Conservation (phyloP, 2,329 filamentous ascomycete genomes). For the Gremmenia infestans region DNA sequence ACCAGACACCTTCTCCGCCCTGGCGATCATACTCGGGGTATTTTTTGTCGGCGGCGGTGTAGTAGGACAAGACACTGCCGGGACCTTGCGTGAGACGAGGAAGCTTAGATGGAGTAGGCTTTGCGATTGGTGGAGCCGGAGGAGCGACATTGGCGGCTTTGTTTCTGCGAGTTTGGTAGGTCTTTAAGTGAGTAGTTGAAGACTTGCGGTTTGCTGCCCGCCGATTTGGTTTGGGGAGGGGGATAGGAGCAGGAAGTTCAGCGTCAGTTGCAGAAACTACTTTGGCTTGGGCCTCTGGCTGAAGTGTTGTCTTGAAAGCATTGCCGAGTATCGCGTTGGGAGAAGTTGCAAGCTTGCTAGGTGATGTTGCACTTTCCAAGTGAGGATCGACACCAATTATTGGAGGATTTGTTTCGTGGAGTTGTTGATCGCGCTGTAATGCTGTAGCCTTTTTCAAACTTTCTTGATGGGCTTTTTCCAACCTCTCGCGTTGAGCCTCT, state of each 20-base stretch:
- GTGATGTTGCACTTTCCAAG: too few species aligned
- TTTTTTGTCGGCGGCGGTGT: background rate
- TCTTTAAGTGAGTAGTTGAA: background rate
- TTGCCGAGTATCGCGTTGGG: too few species aligned
- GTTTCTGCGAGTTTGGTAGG: constrained; percentile 3
- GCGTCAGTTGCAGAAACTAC: background rate
- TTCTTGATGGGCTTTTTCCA: too few species aligned
- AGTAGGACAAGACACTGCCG: background rate
- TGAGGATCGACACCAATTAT: too few species aligned
- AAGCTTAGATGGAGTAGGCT: background rate
- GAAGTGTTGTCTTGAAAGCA: background rate
- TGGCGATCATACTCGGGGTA: constrained; percentile 4
- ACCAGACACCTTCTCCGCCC: constrained; percentile 11
- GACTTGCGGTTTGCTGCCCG: background rate
- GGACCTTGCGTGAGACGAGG: constrained; percentile 8
- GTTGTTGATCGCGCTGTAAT: too few species aligned
- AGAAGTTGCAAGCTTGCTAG: too few species aligned
- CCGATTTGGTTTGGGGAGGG: background rate
- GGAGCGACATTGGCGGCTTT: background rate
- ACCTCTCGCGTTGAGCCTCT: too few species aligned
- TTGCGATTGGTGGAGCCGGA: background rate
- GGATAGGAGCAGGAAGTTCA: background rate
- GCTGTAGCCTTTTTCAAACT: too few species aligned
- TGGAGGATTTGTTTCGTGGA: too few species aligned
- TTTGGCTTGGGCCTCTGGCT: background rate